These are phyloP conservation scores for Pseudevernia furfuracea DNA, from an alignment of 495 filamentous ascomycete genomes.

Conservation along the genomic window DNA sequence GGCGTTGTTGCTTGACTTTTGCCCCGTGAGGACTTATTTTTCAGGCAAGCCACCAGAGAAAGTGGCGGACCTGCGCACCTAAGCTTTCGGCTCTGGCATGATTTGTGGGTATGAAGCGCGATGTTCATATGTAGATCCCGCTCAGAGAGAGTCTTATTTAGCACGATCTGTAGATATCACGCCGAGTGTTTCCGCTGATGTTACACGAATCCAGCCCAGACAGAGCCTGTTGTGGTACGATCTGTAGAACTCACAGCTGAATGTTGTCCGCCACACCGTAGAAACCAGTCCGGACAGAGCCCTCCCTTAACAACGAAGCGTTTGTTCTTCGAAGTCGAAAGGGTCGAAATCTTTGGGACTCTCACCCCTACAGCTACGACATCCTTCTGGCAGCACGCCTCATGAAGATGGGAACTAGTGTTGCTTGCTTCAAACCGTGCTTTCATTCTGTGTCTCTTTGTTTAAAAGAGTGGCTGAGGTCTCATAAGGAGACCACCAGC, in stretches of 20 bases:
- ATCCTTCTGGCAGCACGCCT: background rate
- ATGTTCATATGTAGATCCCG: background rate
- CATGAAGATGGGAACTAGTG: background rate
- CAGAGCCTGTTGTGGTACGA: background rate
- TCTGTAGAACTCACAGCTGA: too few species aligned
- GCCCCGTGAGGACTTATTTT: background rate
- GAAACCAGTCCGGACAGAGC: background rate
- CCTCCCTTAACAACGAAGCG: background rate
- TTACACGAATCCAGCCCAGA: background rate
- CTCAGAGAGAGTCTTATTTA: background rate
- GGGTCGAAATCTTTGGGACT: too few species aligned
- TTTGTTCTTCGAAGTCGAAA: background rate
- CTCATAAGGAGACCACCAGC: background rate
- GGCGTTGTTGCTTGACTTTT: slow-evolving; percentile 57
- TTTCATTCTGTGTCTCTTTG: background rate
- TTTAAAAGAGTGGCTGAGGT: background rate
- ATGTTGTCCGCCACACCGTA: too few species aligned
- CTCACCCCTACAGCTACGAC: too few species aligned
- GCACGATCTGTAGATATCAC: background rate
- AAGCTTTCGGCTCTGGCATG: background rate
- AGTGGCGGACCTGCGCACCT: background rate
- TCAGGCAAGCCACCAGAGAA: background rate
- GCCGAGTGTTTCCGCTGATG: background rate
- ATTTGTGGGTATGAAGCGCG: background rate
- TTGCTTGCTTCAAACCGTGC: background rate